These are phyloP conservation scores for Russula sp. DNA, from an alignment of 768 basidiomycete species.

Conservation along the genomic window DNA sequence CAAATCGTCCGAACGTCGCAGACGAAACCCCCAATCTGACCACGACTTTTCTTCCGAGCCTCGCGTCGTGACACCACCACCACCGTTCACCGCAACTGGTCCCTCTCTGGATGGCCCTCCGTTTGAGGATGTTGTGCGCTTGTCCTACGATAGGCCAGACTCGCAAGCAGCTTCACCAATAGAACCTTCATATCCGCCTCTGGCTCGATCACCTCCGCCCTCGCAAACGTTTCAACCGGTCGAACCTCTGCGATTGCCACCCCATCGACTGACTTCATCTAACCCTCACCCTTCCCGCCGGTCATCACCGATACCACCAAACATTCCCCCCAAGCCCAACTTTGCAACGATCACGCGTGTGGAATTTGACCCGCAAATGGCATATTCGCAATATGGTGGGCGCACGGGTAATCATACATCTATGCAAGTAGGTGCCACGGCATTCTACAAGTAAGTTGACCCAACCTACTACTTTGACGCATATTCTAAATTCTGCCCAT, in stretches of 20 bases:
- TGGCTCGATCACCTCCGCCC: not conserved
- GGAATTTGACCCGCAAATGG: conserved; percentile 41
- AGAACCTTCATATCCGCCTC: conserved; percentile 12
- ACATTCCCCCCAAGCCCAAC: not conserved
- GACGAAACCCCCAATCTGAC: not conserved
- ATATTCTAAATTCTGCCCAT: conserved; percentile 5
- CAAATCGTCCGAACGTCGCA: not conserved
- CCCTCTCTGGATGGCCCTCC: conserved; percentile 34
- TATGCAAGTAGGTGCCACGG: conserved; percentile 27
- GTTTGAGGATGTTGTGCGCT: conserved; percentile 27
- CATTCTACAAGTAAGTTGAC: conserved; percentile 50
- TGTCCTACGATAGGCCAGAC: conserved; percentile 21
- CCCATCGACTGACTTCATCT: not conserved
- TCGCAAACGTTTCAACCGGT: not conserved
- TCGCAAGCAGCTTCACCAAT: conserved; percentile 23
- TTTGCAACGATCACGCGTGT: conserved; percentile 8
- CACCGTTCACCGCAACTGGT: conserved; percentile 33
- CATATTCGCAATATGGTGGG: conserved; percentile 32
- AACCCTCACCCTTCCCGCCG: not conserved
- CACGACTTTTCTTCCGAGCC: not conserved
- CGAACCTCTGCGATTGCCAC: not conserved
- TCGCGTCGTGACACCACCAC: conserved; percentile 29
- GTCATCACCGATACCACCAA: not conserved
- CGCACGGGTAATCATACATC: conserved; percentile 8
- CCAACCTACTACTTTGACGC: not conserved